Percentiles rank a stretch among this genome's conserved stretches.
Conservation (phyloP, 2,329 filamentous ascomycete genomes). For the Pseudohalonectria lignicola region DNA sequence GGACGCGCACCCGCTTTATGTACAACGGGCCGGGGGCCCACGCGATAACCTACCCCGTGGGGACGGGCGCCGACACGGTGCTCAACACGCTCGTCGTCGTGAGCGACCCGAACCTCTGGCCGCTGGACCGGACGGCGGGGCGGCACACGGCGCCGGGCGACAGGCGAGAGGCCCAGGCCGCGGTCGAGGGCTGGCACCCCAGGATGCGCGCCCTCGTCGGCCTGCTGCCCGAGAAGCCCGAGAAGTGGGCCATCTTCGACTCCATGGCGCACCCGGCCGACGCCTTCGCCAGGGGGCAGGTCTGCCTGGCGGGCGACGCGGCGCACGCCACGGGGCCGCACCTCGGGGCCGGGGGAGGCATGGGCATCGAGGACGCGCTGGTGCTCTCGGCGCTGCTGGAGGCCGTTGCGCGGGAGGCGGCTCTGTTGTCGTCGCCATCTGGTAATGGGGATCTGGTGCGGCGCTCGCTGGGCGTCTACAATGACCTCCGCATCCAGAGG, state of each 20-base stretch:
- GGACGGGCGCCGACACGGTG: conserved; percentile 26
- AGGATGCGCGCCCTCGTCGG: conserved; percentile 22
- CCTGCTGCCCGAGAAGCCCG: conserved; percentile 34
- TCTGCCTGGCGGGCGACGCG: conserved; percentile 43
- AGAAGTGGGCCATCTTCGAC: conserved; percentile 48
- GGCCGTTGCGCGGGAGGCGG: not conserved
- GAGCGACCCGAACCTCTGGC: not conserved
- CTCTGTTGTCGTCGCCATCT: no score
- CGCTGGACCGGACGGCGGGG: conserved; percentile 8
- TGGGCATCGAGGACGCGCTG: conserved; percentile 43
- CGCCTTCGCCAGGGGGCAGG: conserved; percentile 24
- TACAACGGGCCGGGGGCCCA: conserved; percentile 47
- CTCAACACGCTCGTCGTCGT: conserved; percentile 19
- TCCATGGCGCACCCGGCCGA: conserved; percentile 30
- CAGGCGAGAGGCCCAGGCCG: conserved; percentile 25
- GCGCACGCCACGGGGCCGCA: conserved; percentile 45
- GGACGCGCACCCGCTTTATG: conserved; percentile 39
- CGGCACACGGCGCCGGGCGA: conserved; percentile 22
- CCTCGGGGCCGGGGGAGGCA: conserved; percentile 43
- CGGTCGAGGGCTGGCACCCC: conserved; percentile 29
- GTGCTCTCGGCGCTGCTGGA: conserved; percentile 26
- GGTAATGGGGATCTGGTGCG: conserved; percentile 2
- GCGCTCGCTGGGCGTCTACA: conserved; percentile 25
- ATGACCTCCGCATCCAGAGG: conserved; percentile 23
- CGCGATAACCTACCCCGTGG: conserved; percentile 50